These are phyloP conservation scores for Trematosphaeria pertusa DNA, from an alignment of 2,329 filamentous ascomycete species.

Conservation along the genomic window DNA sequence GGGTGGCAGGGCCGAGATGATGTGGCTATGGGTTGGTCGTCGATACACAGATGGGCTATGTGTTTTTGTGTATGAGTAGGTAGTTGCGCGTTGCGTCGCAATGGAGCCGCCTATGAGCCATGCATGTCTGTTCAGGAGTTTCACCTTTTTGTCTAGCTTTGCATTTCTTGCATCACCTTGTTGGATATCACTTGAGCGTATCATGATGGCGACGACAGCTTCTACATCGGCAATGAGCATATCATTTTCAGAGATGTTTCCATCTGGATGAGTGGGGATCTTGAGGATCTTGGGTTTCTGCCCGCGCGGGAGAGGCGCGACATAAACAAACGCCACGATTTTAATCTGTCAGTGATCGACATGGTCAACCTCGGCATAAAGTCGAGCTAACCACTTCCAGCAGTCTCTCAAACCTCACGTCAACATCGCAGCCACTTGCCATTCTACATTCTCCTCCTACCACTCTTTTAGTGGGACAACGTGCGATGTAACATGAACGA, in stretches of 20 bases:
- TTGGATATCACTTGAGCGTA: conserved; percentile 7
- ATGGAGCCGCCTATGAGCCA: conserved; percentile 26
- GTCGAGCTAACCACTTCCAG: no score
- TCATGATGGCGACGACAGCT: not conserved
- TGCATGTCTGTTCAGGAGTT: not conserved
- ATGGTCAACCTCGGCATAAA: no score
- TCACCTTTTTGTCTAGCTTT: no score
- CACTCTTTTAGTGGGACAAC: not conserved
- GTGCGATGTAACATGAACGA: conserved; percentile 31
- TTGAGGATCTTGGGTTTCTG: no score
- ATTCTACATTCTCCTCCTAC: no score
- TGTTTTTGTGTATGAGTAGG: conserved; percentile 7
- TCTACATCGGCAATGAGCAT: not conserved
- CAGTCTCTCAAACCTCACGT: no score
- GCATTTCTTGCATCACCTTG: conserved; percentile 3
- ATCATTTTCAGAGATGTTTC: not conserved
- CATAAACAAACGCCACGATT: no score
- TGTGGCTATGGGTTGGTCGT: conserved; percentile 23
- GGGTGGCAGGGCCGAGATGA: no score
- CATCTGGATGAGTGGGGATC: not conserved
- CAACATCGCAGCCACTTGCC: no score
- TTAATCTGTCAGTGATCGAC: no score
- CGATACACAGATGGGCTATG: not conserved
- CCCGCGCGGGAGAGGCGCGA: no score
- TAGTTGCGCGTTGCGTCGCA: conserved; percentile 21